phyloP scores from a whole-genome alignment of 495 filamentous ascomycete genomes.

The Polyplosphaeria fusca region DNA sequence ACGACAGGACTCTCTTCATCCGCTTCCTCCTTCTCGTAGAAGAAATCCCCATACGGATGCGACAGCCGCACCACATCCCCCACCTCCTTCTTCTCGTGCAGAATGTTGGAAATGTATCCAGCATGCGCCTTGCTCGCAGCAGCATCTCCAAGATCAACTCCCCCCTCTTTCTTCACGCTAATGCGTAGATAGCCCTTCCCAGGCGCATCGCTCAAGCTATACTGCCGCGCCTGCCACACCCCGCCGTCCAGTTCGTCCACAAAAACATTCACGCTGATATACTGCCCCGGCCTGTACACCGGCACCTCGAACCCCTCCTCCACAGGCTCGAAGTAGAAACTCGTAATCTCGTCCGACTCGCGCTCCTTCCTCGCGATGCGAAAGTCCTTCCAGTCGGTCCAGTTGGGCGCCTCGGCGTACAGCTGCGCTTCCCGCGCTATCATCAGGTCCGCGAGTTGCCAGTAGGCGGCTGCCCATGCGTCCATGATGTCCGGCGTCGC shows the following conservation, averaged over 20 bases:
- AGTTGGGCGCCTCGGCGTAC: conserved; percentile 54
- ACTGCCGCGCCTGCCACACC: conserved; percentile 65
- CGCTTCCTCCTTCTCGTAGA: conserved; percentile 46
- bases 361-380: conserved; percentile 58
- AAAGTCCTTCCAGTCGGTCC: conserved; percentile 67
- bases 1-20: conserved; percentile 55
- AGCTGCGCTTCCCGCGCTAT: conserved; percentile 61
- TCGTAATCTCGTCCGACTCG: conserved; percentile 64
- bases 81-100: conserved; percentile 58
- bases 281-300: conserved; percentile 64
- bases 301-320: conserved; percentile 58
- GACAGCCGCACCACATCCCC: conserved; percentile 62
- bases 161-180: conserved; percentile 65
- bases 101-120: conserved; percentile 66
- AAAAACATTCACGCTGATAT: conserved; percentile 59
- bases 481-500: conserved; percentile 63
- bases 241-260: conserved; percentile 53
- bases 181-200: conserved; percentile 61
- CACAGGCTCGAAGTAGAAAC: conserved; percentile 66
- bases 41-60: conserved; percentile 70
- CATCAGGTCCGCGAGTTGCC: conserved; percentile 66
- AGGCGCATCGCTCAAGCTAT: conserved; percentile 65
- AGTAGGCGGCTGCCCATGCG: conserved; percentile 71
- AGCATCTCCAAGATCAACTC: conserved; percentile 46
- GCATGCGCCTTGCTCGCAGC: conserved; percentile 47